Percentiles rank a stretch among this genome's conserved stretches.
These are phyloP conservation scores for Phytophthora parvispora DNA, from an alignment of 352 stramenopile species.

Conservation along the genomic window DNA sequence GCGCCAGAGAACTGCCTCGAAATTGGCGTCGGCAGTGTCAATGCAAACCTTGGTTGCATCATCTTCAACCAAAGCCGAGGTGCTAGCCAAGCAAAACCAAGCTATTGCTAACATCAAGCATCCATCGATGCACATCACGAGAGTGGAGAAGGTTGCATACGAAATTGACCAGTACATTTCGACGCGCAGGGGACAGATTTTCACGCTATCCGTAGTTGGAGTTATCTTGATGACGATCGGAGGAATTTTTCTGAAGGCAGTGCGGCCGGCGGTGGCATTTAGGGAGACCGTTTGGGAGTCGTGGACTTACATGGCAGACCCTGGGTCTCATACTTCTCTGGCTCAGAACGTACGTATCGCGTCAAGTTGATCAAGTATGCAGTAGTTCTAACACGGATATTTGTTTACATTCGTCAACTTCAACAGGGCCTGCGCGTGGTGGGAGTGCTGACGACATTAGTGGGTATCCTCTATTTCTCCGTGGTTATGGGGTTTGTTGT, in stretches of 20 bases:
- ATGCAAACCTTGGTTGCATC: slow-evolving; percentile 13
- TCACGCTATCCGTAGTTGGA: slow-evolving; percentile 46
- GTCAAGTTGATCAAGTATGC: not conserved
- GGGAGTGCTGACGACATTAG: slow-evolving; percentile 62
- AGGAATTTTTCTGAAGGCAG: slow-evolving; percentile 50
- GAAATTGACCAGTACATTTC: slow-evolving; percentile 68
- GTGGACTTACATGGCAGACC: slow-evolving; percentile 68
- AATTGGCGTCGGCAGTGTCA: slow-evolving; percentile 16
- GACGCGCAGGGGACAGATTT: slow-evolving; percentile 60
- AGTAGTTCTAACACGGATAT: not conserved
- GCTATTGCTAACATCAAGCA: slow-evolving; percentile 12
- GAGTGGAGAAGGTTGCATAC: slow-evolving; percentile 47
- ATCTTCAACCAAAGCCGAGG: slow-evolving; percentile 14
- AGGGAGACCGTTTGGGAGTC: slow-evolving; percentile 60
- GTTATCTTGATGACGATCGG: slow-evolving; percentile 52
- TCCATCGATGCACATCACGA: slow-evolving; percentile 30
- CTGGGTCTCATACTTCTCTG: slow-evolving; percentile 54
- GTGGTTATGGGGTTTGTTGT: slow-evolving; percentile 92
- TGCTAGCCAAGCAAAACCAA: slow-evolving; percentile 21
- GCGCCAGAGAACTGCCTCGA: slow-evolving; percentile 23
- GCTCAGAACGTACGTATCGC: slow-evolving; percentile 25
- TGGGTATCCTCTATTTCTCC: slow-evolving; percentile 88
- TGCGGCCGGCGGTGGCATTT: slow-evolving; percentile 35
- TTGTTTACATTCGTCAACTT: not conserved
- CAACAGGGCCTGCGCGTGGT: slow-evolving; percentile 55